Evolutionary conservation across 2,329 filamentous ascomycete species (phyloP), one percentile per base, ranked within the genome.

Genomic region (Pseudocercospora macadamiae): DNA sequence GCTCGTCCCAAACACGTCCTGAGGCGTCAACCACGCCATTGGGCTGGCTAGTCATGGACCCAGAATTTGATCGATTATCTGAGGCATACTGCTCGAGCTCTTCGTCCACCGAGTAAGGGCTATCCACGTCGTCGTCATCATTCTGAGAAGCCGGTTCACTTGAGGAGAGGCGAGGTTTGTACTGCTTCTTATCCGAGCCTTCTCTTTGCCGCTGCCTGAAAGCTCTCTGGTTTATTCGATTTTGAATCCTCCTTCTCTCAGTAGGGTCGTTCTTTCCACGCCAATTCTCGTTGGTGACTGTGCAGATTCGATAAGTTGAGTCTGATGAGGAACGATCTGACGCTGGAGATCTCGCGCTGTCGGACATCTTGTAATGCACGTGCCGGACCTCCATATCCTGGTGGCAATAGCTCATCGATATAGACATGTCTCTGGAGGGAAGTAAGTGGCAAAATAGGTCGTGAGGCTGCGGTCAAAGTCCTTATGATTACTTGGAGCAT

Each of bases 161-260:
- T 3, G 64, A 62, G 19, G 54, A 32, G 47, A 54, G 60, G 16
- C 64, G 60, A 28, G 62, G 54, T 39, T 59, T 64, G 47, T 66
- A 68, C 47, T 63, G 51, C 59, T 66, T 69, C 9, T 65, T 48
- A 9, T 67, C 62, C 21, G 66, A 59, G 19, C 70, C 69, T 45
- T 65, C 59, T 52, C 69, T 64, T 51, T 71, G 70, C 26, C 70
- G 57, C 54, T 71, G 63, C n/a, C 70, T 61, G 36, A 70, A 71
- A 8, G 70, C 70, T 53, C 70, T 52, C 53, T 72, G 70, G 39
- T 72, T 72, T 36, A 72, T 58, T 1, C 70, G 54, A 51, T 71
- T 73, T 48, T 72, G 70, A 16, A 72, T 71, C 16, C 69, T 65
- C 45, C 70, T 59, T 37, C 70, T 57, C 53, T 71, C 70, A 7